Evolutionary conservation across 192 early-diverging fungal genomes (phyloP).

Genomic region (Diversispora epigaea): DNA sequence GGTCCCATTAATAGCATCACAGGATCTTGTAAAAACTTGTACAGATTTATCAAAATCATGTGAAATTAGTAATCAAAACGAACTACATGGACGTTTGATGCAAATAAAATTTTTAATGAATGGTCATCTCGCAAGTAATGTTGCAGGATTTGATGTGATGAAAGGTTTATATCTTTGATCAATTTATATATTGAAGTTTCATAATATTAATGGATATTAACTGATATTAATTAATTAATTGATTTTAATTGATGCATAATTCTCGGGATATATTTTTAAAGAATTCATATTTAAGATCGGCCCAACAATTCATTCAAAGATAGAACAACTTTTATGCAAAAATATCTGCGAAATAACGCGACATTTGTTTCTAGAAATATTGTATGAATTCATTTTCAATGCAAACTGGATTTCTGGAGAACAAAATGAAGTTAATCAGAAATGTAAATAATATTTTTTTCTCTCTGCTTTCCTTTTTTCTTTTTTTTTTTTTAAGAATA

Average conservation of each 20-base stretch:
- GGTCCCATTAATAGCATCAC: conserved; percentile 70
- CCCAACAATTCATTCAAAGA: background rate
- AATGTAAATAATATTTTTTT: background rate
- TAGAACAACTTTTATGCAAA: background rate
- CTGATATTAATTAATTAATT: background rate
- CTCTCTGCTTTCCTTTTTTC: no score
- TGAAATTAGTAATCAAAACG: conserved; percentile 58
- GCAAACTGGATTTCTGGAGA: background rate
- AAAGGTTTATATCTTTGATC: background rate
- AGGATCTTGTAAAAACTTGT: conserved; percentile 56
- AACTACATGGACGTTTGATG: conserved; percentile 71
- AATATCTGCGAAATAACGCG: conserved; percentile 16
- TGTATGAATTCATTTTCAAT: conserved; percentile 21
- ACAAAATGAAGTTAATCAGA: background rate
- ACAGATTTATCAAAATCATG: conserved; percentile 48
- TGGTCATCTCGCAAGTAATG: conserved; percentile 56
- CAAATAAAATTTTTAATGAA: conserved; percentile 71
- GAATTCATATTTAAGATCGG: conserved; percentile 8
- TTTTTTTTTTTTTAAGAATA: background rate
- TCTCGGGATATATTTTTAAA: background rate
- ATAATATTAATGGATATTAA: background rate
- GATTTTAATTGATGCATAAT: no score
- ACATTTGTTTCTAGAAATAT: conserved; percentile 26
- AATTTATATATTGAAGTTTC: background rate
- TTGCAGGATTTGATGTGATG: conserved; percentile 41